phyloP scores from a whole-genome alignment of 1,139 yeast genomes.

The Blastobotrys buckinghamii region DNA sequence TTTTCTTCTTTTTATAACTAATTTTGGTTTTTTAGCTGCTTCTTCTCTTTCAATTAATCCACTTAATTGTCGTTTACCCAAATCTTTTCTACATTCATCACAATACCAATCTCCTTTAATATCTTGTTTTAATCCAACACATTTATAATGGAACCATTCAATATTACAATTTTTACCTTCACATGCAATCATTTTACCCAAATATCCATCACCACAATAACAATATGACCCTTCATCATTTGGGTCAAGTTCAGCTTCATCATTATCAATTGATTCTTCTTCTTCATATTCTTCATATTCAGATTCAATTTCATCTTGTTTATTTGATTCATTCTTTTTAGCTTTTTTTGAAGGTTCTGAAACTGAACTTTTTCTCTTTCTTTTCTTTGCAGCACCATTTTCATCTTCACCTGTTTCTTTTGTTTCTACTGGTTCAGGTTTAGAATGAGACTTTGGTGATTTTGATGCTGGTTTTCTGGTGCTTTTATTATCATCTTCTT shows the following conservation, averaged over 20 bases:
- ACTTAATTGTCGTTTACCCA: too few species aligned
- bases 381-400: too few species aligned
- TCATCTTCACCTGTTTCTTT: too few species aligned
- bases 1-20: neutral
- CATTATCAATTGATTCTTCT: too few species aligned
- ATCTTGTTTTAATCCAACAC: slow-evolving; percentile 56
- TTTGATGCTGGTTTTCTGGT: too few species aligned
- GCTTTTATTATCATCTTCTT: too few species aligned
- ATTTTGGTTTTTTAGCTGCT: neutral
- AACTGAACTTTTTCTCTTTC: too few species aligned
- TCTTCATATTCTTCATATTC: neutral
- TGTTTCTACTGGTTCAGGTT: too few species aligned
- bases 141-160: slow-evolving; percentile 75
- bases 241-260: too few species aligned
- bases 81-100: slow-evolving; percentile 25
- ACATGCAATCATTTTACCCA: slow-evolving; percentile 88
- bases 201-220: slow-evolving; percentile 71
- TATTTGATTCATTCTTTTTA: too few species aligned
- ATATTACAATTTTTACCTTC: slow-evolving; percentile 69
- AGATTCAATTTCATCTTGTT: neutral
- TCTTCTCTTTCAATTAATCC: neutral
- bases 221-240: slow-evolving; percentile 43
- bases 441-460: too few species aligned
- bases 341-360: too few species aligned
- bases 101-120: slow-evolving; percentile 34